A percentile compares a stretch with the other conserved stretches of the same genome.
Conservation (phyloP, 176 grass and related monocot genomes). For the Paspalum vaginatum region DNA sequence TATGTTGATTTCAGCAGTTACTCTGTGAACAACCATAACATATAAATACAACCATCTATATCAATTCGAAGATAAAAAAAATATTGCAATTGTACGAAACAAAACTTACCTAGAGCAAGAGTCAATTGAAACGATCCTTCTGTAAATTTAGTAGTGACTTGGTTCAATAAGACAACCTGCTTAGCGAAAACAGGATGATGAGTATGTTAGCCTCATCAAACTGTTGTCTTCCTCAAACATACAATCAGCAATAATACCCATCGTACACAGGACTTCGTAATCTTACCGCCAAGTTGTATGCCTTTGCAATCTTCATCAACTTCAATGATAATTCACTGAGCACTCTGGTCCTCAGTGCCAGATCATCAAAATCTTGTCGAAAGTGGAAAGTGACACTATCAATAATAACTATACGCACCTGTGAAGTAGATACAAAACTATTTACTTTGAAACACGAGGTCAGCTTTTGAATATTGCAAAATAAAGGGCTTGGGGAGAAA, state of each 20-base stretch:
- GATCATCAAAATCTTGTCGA: conserved; percentile 94
- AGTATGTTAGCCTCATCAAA: conserved; percentile 25
- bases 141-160: conserved; percentile 94
- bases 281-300: conserved; percentile 51
- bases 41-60: background rate
- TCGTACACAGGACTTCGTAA: background rate
- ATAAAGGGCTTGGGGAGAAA: background rate
- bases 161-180: conserved; percentile 94
- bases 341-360: conserved; percentile 81
- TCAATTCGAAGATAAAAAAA: background rate
- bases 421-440: conserved; percentile 28
- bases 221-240: conserved; percentile 7
- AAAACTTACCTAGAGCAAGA: conserved; percentile 79
- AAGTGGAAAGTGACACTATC: conserved; percentile 98
- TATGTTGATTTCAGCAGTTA: conserved; percentile 5
- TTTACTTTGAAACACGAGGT: conserved; percentile 7
- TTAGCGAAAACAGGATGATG: conserved; percentile 35
- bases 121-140: conserved; percentile 92
- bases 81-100: background rate
- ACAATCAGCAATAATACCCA: background rate
- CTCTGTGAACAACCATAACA: background rate
- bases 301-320: conserved; percentile 83
- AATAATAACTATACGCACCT: conserved; percentile 87
- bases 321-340: conserved; percentile 85
- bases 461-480: background rate